phyloP scores from a whole-genome alignment of 257 asterid genomes.

The Plantago ovata region DNA sequence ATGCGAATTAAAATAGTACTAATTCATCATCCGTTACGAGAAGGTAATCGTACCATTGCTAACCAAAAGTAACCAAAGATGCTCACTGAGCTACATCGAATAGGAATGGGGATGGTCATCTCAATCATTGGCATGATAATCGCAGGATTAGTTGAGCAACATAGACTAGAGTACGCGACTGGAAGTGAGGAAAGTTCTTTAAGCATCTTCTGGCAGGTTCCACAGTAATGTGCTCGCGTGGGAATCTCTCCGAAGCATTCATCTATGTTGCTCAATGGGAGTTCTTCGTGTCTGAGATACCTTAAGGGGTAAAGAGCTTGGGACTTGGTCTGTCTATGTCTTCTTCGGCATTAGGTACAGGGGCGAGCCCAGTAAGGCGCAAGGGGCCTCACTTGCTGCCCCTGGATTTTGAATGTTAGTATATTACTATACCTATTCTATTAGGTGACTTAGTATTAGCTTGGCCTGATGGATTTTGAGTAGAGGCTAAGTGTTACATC shows the following conservation, averaged over 20 bases:
- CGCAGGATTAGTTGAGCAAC: slow-evolving; percentile 69
- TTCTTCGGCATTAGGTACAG: slow-evolving; percentile 66
- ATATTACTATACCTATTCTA: too few species aligned
- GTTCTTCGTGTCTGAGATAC: slow-evolving; percentile 61
- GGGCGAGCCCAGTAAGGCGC: too few species aligned
- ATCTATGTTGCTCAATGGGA: slow-evolving; percentile 82
- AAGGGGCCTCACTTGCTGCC: too few species aligned
- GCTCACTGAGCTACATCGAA: slow-evolving; percentile 61
- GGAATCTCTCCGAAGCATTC: slow-evolving; percentile 83
- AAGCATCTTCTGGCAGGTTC: slow-evolving; percentile 75
- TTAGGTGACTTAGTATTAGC: too few species aligned
- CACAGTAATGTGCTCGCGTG: slow-evolving; percentile 77
- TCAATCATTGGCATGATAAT: slow-evolving; percentile 51
- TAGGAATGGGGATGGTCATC: slow-evolving; percentile 72
- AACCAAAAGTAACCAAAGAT: slow-evolving; percentile 45
- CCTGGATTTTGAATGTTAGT: too few species aligned
- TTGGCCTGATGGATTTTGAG: too few species aligned
- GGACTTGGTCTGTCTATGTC: slow-evolving; percentile 82
- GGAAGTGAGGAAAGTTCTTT: slow-evolving; percentile 53
- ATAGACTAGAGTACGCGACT: slow-evolving; percentile 43
- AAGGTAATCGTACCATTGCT: slow-evolving; percentile 53
- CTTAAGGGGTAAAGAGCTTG: slow-evolving; percentile 63
- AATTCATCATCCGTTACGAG: slow-evolving; percentile 77
- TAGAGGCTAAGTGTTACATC: too few species aligned
- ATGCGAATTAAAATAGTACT: too few species aligned